Conservation (phyloP, 1,284 basidiomycete species). For the Microbotryum intermedium region DNA sequence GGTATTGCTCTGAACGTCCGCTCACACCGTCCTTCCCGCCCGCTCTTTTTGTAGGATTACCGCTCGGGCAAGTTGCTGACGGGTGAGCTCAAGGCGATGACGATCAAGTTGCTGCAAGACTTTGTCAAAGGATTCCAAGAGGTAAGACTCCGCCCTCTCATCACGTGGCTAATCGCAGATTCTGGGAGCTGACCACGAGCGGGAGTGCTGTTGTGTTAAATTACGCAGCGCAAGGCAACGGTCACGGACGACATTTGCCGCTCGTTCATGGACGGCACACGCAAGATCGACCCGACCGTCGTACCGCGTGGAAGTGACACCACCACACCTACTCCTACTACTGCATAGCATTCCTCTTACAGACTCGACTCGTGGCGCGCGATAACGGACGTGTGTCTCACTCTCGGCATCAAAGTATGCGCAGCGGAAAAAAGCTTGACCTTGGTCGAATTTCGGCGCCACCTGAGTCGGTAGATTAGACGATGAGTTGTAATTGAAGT, state of each 20-base stretch:
- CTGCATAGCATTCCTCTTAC: too few species aligned
- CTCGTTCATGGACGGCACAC: conserved; percentile 72
- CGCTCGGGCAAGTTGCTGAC: conserved; percentile 79
- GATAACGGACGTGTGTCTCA: too few species aligned
- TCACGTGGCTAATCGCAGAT: too few species aligned
- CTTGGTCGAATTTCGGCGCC: too few species aligned
- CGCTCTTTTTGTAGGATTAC: conserved; percentile 61
- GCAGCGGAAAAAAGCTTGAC: too few species aligned
- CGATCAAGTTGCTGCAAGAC: conserved; percentile 72
- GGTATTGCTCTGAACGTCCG: not conserved
- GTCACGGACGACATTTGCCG: conserved; percentile 71
- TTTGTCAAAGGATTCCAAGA: conserved; percentile 87
- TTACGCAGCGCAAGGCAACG: conserved; percentile 61
- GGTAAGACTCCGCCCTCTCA: conserved; percentile 39
- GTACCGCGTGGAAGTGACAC: not conserved
- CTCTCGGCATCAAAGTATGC: too few species aligned
- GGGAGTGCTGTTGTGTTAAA: too few species aligned
- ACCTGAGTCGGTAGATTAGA: too few species aligned
- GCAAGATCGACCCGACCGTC: conserved; percentile 59
- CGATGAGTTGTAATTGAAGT: too few species aligned
- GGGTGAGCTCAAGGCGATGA: conserved; percentile 83
- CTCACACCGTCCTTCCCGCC: not conserved
- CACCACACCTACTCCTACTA: too few species aligned
- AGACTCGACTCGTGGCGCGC: too few species aligned
- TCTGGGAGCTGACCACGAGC: too few species aligned